Percentiles rank a stretch among this genome's conserved stretches.
phyloP scores from a whole-genome alignment of 495 filamentous ascomycete species.

The Penicillium soppii region DNA sequence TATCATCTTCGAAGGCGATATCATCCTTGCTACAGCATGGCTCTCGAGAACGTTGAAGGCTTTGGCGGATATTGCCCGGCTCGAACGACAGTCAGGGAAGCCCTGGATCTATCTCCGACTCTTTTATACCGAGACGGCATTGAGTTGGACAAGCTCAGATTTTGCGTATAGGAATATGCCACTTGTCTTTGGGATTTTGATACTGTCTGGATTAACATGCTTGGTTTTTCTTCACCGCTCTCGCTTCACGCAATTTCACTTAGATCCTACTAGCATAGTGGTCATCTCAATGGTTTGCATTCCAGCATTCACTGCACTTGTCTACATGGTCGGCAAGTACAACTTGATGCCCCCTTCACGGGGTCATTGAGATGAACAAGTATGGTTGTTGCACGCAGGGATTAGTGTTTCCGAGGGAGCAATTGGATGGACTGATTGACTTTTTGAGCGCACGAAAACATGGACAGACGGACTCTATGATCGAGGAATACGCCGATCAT shows the following conservation, averaged over 20 bases:
- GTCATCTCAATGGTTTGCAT: slow-evolving; percentile 38
- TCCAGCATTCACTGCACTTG: slow-evolving; percentile 40
- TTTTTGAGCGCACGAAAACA: slow-evolving; percentile 13
- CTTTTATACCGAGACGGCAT: slow-evolving; percentile 47
- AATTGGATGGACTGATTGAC: slow-evolving; percentile 24
- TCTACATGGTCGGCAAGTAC: slow-evolving; percentile 48
- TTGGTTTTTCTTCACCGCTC: slow-evolving; percentile 16
- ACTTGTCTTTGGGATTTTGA: slow-evolving; percentile 31
- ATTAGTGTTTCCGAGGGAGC: slow-evolving; percentile 39
- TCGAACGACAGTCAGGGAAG: background rate
- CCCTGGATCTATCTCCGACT: slow-evolving; percentile 10
- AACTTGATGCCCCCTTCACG: slow-evolving; percentile 38
- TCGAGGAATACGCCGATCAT: slow-evolving; percentile 37
- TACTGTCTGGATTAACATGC: slow-evolving; percentile 12
- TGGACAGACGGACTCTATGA: slow-evolving; percentile 34
- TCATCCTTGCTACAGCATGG: too few relatives aligned
- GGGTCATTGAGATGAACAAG: slow-evolving; percentile 38
- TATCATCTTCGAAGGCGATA: too few relatives aligned
- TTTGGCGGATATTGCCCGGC: background rate
- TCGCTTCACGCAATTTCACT: slow-evolving; percentile 16
- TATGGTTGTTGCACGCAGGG: slow-evolving; percentile 49
- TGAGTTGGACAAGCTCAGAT: slow-evolving; percentile 37
- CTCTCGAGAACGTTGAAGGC: too few relatives aligned
- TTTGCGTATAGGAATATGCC: slow-evolving; percentile 39
- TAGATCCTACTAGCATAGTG: slow-evolving; percentile 33